Evolutionary conservation across 768 basidiomycete species (phyloP), one percentile per base, ranked within the genome.

Genomic region (Mycena olivaceomarginata): DNA sequence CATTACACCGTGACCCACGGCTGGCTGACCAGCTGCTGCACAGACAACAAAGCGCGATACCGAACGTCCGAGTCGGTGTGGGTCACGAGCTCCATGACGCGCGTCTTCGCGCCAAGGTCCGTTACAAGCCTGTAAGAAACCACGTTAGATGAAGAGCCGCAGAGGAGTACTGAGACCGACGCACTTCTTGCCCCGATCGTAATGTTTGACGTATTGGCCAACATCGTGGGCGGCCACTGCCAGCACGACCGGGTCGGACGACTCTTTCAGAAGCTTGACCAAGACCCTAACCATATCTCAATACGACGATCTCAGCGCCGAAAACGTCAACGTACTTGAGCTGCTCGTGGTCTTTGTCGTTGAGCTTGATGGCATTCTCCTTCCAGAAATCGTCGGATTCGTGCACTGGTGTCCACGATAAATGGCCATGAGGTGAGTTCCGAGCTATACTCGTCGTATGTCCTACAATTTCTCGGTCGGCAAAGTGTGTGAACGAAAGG

Each of bases 301-400:
- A 25, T 56, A 41, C 40, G n/a, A 56, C 45, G 22, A 57, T n/a
- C 18, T 8, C 37, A 45, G 15, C 37, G 63, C 75, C 67, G 25
- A 37, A 60, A 39, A 12, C 4, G 22, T 18, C 41, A 77, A 79
- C 87, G 64, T 76, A 97, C 98, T 95, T 97, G 74, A 99, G 89
- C 75, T 96, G 94, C 81, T 94, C 92, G 79, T 94, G 90, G 82
- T 97, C 94, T 70, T 91, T 92, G 77, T 99, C 97, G 79, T 97
- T 96, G 57, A 99, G 86, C 82, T 93, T 96, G 9, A 88, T 86
- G 6, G 95, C 97, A 82, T 99, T 99, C 87, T 98, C 97, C 82
- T 95, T 96, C 98, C 98, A 99, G 87, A 99, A 99, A 46, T 97
- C 93, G 76, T 99, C 98, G 2, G 96, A 98, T 82, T 97, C 96